These are phyloP conservation scores for Pythium scleroteichum DNA, from an alignment of 352 stramenopile species.

Conservation along the genomic window DNA sequence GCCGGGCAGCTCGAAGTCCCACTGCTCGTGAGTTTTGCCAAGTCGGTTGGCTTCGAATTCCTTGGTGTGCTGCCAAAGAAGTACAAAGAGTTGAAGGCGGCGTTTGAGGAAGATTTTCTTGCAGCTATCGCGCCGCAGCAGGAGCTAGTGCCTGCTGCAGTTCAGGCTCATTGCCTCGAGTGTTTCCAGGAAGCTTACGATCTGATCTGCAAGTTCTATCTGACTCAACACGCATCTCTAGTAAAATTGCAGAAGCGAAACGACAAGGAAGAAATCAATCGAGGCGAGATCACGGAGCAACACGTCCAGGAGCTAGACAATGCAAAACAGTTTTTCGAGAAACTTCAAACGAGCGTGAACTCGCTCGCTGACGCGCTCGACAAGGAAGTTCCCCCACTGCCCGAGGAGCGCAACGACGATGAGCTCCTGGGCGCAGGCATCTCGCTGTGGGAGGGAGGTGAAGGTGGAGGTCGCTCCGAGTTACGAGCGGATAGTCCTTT, in stretches of 20 bases:
- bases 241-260: constrained; percentile 93
- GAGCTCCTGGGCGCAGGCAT: constrained; percentile 45
- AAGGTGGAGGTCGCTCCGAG: constrained; percentile 55
- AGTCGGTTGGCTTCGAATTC: constrained; percentile 90
- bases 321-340: constrained; percentile 81
- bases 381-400: constrained; percentile 67
- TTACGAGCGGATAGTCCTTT: constrained; percentile 89
- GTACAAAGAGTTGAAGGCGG: constrained; percentile 55
- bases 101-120: constrained; percentile 39
- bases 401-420: constrained; percentile 64
- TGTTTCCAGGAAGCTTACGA: constrained; percentile 90
- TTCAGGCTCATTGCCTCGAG: constrained; percentile 68
- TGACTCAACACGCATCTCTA: constrained; percentile 88
- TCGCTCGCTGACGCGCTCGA: constrained; percentile 79
- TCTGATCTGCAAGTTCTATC: constrained; percentile 87
- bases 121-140: constrained; percentile 40
- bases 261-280: constrained; percentile 89
- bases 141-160: constrained; percentile 54
- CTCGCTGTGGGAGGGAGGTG: constrained; percentile 68
- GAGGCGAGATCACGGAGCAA: constrained; percentile 70
- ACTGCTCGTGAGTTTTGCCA: constrained; percentile 94
- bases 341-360: constrained; percentile 83
- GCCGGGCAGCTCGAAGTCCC: constrained; percentile 86
- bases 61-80: constrained; percentile 69
- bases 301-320: constrained; percentile 75